Base-by-base conservation (phyloP, 2,329 filamentous ascomycete species). In the Colletotrichum cuscutae region DNA sequence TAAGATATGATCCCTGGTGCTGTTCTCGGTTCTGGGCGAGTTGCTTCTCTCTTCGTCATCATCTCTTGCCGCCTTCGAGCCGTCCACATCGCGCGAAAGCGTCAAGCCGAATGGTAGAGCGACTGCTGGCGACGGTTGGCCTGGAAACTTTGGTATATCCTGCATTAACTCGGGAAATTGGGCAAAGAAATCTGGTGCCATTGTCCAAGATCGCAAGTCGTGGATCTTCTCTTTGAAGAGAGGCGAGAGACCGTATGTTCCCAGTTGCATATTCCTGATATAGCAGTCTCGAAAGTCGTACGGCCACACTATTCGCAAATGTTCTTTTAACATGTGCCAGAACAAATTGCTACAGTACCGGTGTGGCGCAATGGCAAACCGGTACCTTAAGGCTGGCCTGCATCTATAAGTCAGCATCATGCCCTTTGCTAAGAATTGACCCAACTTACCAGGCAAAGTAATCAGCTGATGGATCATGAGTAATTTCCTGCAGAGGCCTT, bases 331-430 rank as follows among this genome's bases (percentile, higher is more conserved):
- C 0, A 78, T 71, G 4, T 78, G 75, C 79, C 78, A 80, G 65
- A 80, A 80, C 4, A 73, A 37, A 62, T 80, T 80, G n/a, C 68
- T 74, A 59, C 79, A 80, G 58, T 79, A 80, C 22, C 71, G 76
- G 26, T 80, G 79, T n/a, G 80, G 77, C 0, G 71, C 72, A 57
- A 79, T 78, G 0, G 79, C 71, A 53, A 80, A 78, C 4, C 78
- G 78, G 28, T 80, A 78, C n/a, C 78, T 73, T 0, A 80, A 22
- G 0, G 78, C 79, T 0, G 79, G 79, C 79, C 78, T 80, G 7
- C n/a, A 28, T 32, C 22, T 49, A 8, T 19, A 26, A 1, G 11
- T 65, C 42, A 54, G 24, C 15, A 6, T 8, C 8, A 42, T 9
- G 11, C 19, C 4, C 3, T 5, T 9, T 9, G 5, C 8, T 6